Evolutionary conservation across 257 asterid species (phyloP), one percentile per base, ranked within the genome.

Genomic region (Cruciata laevipes): DNA sequence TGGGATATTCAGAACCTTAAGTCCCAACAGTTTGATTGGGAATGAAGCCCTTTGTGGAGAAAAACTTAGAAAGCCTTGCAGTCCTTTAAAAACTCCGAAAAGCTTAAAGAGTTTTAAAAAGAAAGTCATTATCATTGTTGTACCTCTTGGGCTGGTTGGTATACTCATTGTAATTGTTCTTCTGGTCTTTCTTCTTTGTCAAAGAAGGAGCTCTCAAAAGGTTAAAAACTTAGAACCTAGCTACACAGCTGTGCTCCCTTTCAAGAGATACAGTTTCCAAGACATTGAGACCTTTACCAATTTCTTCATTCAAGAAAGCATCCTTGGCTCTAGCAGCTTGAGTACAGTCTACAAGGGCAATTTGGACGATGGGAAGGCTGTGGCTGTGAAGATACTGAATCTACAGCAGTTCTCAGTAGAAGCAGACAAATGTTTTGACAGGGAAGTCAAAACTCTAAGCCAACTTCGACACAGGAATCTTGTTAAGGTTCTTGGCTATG

Each of bases 321-420:
- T 89, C 37, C 83, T 91, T 61, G 98, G 96, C 24, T 80, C 86
- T 40, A 89, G 95, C 82, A 75, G 80, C 37, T 66, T 89, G 70
- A 91, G 98, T 69, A 85, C 84, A 6, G 98, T 91, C 38, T 91
- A 85, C 80, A 87, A 76, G 71, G 96, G 95, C 11, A 71, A 9
- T 1, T 63, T 89, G 51, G 77, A 69, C 60, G 81, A 80, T 65
- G 94, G 89, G 8, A 61, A 68, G 67, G 30, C 32, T 32, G 69
- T 87, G 76, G 96, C 96, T 14, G 85, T 87, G 55, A 91, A 91
- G 80, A 83, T 68, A 51, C 73, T 91, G 66, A 89, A 91, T 66
- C 44, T 87, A 66, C 76, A 78, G 40, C 83, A 81, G 53, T 85
- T 81, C 61, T 77, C 91, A 35, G 84, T 59, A n/a, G 89, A 86